These are phyloP conservation scores for Conoideocrella luteorostrata DNA, from an alignment of 2,329 filamentous ascomycete species.

Conservation along the genomic window DNA sequence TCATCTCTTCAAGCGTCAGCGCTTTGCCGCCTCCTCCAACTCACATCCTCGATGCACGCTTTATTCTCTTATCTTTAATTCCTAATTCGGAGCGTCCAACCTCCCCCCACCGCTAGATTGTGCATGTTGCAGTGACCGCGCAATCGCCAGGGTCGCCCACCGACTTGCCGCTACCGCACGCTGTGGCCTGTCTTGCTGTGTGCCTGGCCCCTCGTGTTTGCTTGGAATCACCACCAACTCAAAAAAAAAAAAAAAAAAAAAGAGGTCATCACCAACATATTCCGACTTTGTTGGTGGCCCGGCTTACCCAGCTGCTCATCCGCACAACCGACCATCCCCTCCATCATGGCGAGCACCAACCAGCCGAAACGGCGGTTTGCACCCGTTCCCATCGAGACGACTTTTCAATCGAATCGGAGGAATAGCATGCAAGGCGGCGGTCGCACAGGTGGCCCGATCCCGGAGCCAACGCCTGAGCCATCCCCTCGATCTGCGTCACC, in stretches of 20 bases:
- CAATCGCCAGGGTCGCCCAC: constrained; percentile 1
- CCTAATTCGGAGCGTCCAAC: background rate
- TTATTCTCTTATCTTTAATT: background rate
- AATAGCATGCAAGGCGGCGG: background rate
- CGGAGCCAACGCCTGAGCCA: constrained; percentile 50
- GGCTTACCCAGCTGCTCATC: too few relatives aligned
- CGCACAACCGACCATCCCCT: background rate
- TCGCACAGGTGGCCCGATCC: constrained; percentile 38
- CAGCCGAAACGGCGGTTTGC: constrained; percentile 53
- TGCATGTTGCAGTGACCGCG: constrained; percentile 3
- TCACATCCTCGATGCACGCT: background rate
- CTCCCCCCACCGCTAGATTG: background rate
- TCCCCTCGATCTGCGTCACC: constrained; percentile 45
- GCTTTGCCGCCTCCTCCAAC: background rate
- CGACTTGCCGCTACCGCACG: constrained; percentile 1
- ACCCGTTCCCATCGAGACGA: constrained; percentile 68
- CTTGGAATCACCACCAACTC: background rate
- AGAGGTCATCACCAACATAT: background rate
- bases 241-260: background rate
- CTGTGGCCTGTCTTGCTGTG: constrained; percentile 4
- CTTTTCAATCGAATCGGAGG: constrained; percentile 51
- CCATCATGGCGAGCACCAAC: constrained; percentile 31
- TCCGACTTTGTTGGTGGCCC: background rate
- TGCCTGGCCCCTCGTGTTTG: background rate
- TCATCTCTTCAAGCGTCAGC: background rate